Base-by-base conservation (phyloP, 805 yeast species). In the Cyberlindnera mississippiensis region DNA sequence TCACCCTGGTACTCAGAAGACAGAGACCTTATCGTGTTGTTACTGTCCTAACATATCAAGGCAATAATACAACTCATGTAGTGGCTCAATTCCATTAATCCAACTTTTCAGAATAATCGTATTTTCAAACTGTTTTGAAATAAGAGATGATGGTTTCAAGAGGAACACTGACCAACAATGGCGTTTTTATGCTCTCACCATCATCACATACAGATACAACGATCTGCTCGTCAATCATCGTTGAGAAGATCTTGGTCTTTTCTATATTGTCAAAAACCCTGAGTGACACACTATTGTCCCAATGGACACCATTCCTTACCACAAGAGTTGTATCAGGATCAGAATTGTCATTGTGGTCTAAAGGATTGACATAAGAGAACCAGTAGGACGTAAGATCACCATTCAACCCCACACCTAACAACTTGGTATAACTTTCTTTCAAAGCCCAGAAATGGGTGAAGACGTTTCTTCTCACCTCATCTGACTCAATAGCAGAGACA, bases 361-460 rank as follows among this genome's bases (percentile, higher is more conserved):
- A 16, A 5, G n/a, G 16, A 10, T 30, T 17, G 12, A 57, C 50
- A 10, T 46, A 35, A 2, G 57, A 51, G 37, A 64, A 61, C 46
- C 63, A 57, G 27, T 66, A 57, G 1, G 47, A 33, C 2, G 41
- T 29, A 24, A 69, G 46, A 37, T 65, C 61, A 24, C 62, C 59
- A 40, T 66, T 66, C 12, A 78, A 57, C 0, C 95, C 95, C 14
- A 70, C 61, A 0, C 95, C 95, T 2, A 73, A 51, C 29, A 71
- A 74, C 53, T 86, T 86, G 6, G 85, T 73, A 53, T 77, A 83
- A 16, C 87, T 78, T 57, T 86, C 96, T 56, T 86, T 86, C 40
- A 86, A 59, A 0, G 95, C 84, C 96, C 96, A 86, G 28, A 73
- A 68, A 30, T 76, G 77, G 15, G 82, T 74, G 50, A 82, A 73